These are phyloP conservation scores for Aspergillus sp. DNA, from an alignment of 2,329 filamentous ascomycete species.

Conservation along the genomic window DNA sequence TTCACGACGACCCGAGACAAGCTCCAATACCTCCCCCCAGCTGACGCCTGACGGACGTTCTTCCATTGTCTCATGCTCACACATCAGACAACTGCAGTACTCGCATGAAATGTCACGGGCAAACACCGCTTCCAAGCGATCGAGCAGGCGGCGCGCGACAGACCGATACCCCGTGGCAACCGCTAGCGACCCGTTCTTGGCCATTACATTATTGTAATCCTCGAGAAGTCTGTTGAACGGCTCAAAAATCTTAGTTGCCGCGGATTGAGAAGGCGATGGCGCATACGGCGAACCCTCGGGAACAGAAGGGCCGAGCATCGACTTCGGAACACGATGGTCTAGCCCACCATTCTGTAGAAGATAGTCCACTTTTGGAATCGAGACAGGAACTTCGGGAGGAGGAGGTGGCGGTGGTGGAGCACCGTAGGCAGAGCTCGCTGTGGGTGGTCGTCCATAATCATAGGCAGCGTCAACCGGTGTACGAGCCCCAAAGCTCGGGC, in stretches of 20 bases:
- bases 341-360: slow-evolving; percentile 86
- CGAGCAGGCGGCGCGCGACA: slow-evolving; percentile 84
- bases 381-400: slow-evolving; percentile 65
- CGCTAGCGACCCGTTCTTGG: slow-evolving; percentile 83
- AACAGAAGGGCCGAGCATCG: slow-evolving; percentile 61
- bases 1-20: slow-evolving; percentile 84
- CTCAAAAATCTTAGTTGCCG: slow-evolving; percentile 74
- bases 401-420: slow-evolving; percentile 72
- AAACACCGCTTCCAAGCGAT: slow-evolving; percentile 91
- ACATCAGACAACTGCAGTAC: slow-evolving; percentile 85
- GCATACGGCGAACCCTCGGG: slow-evolving; percentile 59
- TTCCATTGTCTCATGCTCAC: slow-evolving; percentile 63
- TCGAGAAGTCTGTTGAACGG: slow-evolving; percentile 82
- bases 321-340: slow-evolving; percentile 68
- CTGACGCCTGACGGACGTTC: slow-evolving; percentile 68
- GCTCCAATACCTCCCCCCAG: slow-evolving; percentile 94
- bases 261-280: slow-evolving; percentile 64
- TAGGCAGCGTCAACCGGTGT: slow-evolving; percentile 40
- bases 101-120: slow-evolving; percentile 86
- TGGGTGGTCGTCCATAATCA: slow-evolving; percentile 36
- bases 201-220: slow-evolving; percentile 79
- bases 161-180: slow-evolving; percentile 95
- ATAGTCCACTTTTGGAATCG: slow-evolving; percentile 85
- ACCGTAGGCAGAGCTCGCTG: slow-evolving; percentile 34
- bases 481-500: slow-evolving; percentile 22